phyloP scores from a whole-genome alignment of 768 basidiomycete species.

The Jaapia argillacea region DNA sequence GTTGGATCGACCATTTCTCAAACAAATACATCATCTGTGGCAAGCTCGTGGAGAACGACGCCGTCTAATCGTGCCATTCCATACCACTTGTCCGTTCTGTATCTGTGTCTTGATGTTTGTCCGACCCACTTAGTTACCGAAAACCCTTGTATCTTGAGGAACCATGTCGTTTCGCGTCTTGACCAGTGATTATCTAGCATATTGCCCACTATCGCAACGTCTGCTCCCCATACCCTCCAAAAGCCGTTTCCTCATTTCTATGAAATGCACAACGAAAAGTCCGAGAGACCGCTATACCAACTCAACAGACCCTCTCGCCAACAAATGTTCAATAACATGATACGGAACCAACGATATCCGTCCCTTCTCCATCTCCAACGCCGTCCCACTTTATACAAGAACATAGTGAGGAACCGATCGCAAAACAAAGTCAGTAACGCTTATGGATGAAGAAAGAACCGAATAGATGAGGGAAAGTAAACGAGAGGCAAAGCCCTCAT shows the following conservation, averaged over 20 bases:
- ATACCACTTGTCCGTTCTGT: too few species aligned
- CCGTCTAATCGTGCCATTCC: conserved; percentile 17
- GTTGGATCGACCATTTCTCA: conserved; percentile 91
- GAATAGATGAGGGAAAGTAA: neutral
- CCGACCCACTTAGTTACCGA: too few species aligned
- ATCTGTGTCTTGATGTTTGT: too few species aligned
- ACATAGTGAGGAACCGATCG: too few species aligned
- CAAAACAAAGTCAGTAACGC: neutral
- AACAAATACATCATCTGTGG: conserved; percentile 91
- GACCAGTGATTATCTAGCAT: too few species aligned
- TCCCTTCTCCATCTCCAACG: conserved; percentile 66
- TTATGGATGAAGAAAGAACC: neutral
- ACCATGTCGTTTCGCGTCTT: too few species aligned
- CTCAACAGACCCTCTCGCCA: conserved; percentile 65
- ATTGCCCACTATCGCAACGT: too few species aligned
- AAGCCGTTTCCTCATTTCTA: too few species aligned
- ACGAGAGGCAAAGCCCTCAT: neutral
- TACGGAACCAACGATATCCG: conserved; percentile 79
- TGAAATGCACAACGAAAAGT: too few species aligned
- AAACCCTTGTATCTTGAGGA: too few species aligned
- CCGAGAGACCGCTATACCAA: too few species aligned
- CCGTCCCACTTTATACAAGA: conserved; percentile 62
- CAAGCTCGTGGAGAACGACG: conserved; percentile 75
- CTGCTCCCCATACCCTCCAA: too few species aligned
- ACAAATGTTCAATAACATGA: conserved; percentile 61